These are phyloP conservation scores for Vachellia collinsii DNA, from an alignment of 306 rosid genomes.

Conservation along the genomic window DNA sequence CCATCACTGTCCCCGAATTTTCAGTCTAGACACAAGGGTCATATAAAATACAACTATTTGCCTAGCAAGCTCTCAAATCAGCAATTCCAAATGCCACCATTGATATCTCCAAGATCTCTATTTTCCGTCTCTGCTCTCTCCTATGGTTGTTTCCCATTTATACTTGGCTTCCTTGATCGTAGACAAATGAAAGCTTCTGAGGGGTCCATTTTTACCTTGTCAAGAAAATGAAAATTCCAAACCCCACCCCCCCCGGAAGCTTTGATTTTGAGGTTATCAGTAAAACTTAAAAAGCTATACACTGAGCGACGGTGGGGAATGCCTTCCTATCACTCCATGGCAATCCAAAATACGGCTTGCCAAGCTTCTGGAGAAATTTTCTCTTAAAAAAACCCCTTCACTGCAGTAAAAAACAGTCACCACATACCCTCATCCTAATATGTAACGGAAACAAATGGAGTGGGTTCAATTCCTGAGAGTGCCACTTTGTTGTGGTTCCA, in stretches of 20 bases:
- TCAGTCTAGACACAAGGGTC: background rate
- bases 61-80: background rate
- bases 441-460: conserved; percentile 18
- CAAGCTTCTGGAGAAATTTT: background rate
- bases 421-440: background rate
- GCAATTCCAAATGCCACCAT: background rate
- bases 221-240: no score
- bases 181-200: background rate
- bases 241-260: no score
- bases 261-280: background rate
- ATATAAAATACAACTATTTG: background rate
- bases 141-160: background rate
- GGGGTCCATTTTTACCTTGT: no score
- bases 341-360: background rate
- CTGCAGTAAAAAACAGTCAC: background rate
- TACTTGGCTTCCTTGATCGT: background rate
- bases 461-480: no score
- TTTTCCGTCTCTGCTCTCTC: background rate
- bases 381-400: background rate
- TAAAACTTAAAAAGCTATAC: background rate
- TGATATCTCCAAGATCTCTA: background rate
- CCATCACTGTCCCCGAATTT: background rate
- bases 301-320: background rate
- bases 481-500: no score
- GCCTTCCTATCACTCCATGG: background rate